Evolutionary conservation across 2,329 filamentous ascomycete species (phyloP).

Genomic region (Herpotrichia juniperi): DNA sequence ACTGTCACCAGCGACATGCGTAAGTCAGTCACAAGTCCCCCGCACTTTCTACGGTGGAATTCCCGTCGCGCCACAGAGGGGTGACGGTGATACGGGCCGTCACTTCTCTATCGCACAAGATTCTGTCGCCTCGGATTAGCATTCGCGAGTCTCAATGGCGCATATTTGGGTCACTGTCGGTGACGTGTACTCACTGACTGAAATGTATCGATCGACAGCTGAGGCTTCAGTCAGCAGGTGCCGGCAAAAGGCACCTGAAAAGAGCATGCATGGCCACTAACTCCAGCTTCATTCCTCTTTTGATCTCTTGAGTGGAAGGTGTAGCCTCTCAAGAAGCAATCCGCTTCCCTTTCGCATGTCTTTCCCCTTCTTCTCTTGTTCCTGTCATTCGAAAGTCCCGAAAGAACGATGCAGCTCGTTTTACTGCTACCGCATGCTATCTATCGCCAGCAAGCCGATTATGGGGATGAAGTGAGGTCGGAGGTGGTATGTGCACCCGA

Average conservation of each 20-base stretch:
- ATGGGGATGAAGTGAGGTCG: conserved; percentile 25
- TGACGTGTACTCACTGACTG: background rate
- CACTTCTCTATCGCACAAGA: background rate
- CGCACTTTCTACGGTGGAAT: conserved; percentile 2
- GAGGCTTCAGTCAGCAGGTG: background rate
- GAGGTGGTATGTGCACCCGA: conserved; percentile 22
- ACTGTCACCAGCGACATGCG: conserved; percentile 2
- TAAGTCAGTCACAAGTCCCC: background rate
- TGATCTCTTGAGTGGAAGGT: background rate
- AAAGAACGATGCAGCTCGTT: conserved; percentile 9
- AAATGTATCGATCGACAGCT: background rate
- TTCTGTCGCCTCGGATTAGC: background rate
- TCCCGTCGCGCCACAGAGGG: background rate
- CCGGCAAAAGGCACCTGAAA: background rate
- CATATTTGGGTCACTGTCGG: background rate
- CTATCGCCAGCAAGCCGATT: conserved; percentile 11
- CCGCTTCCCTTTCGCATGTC: background rate
- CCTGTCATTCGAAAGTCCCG: conserved; percentile 1
- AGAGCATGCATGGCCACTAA: background rate
- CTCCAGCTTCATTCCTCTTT: background rate
- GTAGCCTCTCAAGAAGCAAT: background rate
- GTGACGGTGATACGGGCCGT: conserved; percentile 7
- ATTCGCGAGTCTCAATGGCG: background rate
- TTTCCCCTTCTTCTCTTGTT: background rate
- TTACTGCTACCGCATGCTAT: background rate